Conservation (phyloP, 345 rosid genomes). For the Arabis alpina region DNA sequence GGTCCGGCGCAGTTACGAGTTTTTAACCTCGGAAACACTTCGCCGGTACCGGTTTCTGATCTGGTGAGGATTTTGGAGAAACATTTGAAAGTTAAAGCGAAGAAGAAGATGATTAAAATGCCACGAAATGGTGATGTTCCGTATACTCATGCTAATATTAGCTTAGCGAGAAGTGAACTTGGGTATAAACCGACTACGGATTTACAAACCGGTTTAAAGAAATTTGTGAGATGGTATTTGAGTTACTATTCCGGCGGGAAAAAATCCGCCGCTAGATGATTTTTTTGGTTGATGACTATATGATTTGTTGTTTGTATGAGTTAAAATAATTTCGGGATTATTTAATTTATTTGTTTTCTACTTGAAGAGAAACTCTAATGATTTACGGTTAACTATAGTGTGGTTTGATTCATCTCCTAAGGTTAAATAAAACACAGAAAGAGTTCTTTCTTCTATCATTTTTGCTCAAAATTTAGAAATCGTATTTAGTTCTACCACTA, state of each 20-base stretch:
- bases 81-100: constrained; percentile 83
- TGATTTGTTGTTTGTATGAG: constrained; percentile 41
- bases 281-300: constrained; percentile 36
- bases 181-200: constrained; percentile 89
- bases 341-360: constrained; percentile 13
- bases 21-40: constrained; percentile 89
- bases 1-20: constrained; percentile 87
- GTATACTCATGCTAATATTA: constrained; percentile 90
- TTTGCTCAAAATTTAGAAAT: constrained; percentile 48
- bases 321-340: constrained; percentile 12
- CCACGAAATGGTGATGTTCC: constrained; percentile 94
- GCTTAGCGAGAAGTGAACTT: constrained; percentile 75
- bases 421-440: background rate
- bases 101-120: constrained; percentile 77
- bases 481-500: constrained; percentile 95
- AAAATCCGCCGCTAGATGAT: constrained; percentile 56
- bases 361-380: too few relatives aligned
- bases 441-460: too few relatives aligned
- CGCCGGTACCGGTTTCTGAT: constrained; percentile 85
- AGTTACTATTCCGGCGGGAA: constrained; percentile 65
- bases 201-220: constrained; percentile 87
- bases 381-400: background rate
- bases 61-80: constrained; percentile 84
- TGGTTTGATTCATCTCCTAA: constrained; percentile 5
- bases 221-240: constrained; percentile 87